phyloP scores from a whole-genome alignment of 2,329 filamentous ascomycete species.

The Chaetomium sp. region DNA sequence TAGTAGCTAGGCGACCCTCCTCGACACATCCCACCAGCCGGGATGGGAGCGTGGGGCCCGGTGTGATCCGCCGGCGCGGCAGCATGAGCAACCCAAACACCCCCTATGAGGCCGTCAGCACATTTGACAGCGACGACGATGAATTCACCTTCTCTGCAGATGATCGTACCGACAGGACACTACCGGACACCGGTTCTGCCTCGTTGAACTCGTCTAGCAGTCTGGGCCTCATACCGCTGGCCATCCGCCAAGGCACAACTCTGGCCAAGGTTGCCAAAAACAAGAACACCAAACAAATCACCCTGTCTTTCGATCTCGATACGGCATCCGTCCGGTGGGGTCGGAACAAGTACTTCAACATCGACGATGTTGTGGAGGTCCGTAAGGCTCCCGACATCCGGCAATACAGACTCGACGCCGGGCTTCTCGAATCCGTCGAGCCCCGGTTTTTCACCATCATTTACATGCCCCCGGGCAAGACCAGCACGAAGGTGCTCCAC shows the following conservation, averaged over 20 bases:
- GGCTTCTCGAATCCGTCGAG: slow-evolving; percentile 60
- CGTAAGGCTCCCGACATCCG: slow-evolving; percentile 75
- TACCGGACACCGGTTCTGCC: slow-evolving; percentile 43
- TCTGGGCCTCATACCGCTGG: slow-evolving; percentile 52
- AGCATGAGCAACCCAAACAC: slow-evolving; percentile 63
- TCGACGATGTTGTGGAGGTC: slow-evolving; percentile 92
- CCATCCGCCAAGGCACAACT: slow-evolving; percentile 70
- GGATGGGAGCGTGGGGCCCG: slow-evolving; percentile 83
- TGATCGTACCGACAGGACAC: slow-evolving; percentile 40
- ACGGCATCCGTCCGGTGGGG: slow-evolving; percentile 88
- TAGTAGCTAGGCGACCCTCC: slow-evolving; percentile 65
- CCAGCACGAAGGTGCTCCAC: slow-evolving; percentile 81
- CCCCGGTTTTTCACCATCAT: slow-evolving; percentile 83
- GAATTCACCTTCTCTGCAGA: slow-evolving; percentile 34
- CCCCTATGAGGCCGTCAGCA: slow-evolving; percentile 39
- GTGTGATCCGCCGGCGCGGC: slow-evolving; percentile 69
- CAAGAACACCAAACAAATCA: slow-evolving; percentile 69
- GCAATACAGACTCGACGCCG: slow-evolving; percentile 82
- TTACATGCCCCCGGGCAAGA: slow-evolving; percentile 71
- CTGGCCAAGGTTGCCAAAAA: slow-evolving; percentile 84
- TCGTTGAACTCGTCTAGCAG: slow-evolving; percentile 36
- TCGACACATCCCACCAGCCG: slow-evolving; percentile 70
- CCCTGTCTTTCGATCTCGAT: slow-evolving; percentile 68
- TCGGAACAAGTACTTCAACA: slow-evolving; percentile 76
- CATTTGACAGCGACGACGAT: slow-evolving; percentile 35